Evolutionary conservation across 768 basidiomycete genomes (phyloP), one percentile per base, ranked within the genome.

Genomic region (Mycena rosella): DNA sequence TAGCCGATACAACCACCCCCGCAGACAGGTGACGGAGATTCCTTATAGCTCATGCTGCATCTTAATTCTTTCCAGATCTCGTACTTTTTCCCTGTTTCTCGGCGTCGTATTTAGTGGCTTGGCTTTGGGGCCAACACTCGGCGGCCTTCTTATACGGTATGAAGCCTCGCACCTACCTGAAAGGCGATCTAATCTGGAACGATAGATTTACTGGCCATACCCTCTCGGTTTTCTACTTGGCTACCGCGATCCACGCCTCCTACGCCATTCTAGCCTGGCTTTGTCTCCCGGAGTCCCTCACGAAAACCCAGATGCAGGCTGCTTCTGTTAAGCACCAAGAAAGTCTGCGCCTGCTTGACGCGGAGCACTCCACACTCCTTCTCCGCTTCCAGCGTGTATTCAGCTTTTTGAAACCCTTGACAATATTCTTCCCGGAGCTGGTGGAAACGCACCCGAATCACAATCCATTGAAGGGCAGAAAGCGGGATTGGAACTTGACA

Each of bases 231-330:
- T 91, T 91, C 79, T 91, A 90, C 75, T 60, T 90, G 67, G 82
- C 85, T 18, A 73, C 80, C 18, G 69, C 70, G 14, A 59, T 85
- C 8, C 87, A 89, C 65, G 49, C 74, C 29, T 2, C 82, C 48
- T 83, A 81, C 65, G 68, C 81, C 5, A 51, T 81, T 29, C 67
- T 85, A 48, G 66, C 82, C 34, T 76, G 85, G 68, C 76, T 86
- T 62, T 10, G 88, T 60, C 71, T 92, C 45, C 91, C 91, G 3
- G 91, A 92, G 75, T 89, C 89, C 0, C 82, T 91, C 17, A 86
- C 86, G 11, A 74, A 72, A 27, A 78, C 73, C 1, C 78, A 82
- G 40, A 84, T 78, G 84, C 78, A 68, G 69, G 58, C 70, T 36
- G 72, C 78, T 5, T 73, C 70, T 22, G 45, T 62, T 38, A 63